Evolutionary conservation across 257 asterid genomes (phyloP).

Genomic region (Handroanthus guayacan): DNA sequence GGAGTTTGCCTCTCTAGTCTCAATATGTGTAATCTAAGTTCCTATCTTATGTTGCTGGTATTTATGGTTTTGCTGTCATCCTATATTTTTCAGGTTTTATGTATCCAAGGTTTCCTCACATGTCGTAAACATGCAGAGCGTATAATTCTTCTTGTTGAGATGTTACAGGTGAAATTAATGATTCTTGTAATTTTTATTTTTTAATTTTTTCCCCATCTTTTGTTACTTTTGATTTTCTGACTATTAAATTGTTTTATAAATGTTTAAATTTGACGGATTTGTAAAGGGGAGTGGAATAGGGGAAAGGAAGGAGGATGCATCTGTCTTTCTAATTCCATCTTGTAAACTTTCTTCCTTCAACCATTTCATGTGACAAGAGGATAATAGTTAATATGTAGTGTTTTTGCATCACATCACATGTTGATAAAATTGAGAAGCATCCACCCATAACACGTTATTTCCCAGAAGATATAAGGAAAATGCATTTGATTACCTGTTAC

Average conservation of each 20-base stretch:
- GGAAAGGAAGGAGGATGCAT: not conserved
- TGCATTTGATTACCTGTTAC: not conserved
- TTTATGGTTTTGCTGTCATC: not conserved
- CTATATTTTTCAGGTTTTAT: conserved; percentile 44
- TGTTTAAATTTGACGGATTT: conserved; percentile 3
- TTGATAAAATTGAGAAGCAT: not conserved
- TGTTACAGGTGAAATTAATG: conserved; percentile 66
- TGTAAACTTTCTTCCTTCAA: conserved; percentile 20
- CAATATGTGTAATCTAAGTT: not conserved
- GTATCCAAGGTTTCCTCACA: conserved; percentile 84
- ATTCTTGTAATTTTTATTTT: not conserved
- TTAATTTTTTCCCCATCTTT: not conserved
- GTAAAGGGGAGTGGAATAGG: not conserved
- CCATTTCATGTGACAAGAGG: not conserved
- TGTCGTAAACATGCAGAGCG: conserved; percentile 86
- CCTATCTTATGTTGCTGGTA: not conserved
- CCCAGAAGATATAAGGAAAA: not conserved
- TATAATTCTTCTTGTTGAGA: conserved; percentile 82
- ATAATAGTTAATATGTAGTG: conserved; percentile 21
- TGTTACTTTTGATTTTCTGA: not conserved
- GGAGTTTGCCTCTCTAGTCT: conserved; percentile 4
- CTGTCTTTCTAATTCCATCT: conserved; percentile 11
- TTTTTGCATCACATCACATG: not conserved
- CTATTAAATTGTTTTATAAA: conserved; percentile 8
- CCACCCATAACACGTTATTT: too few species aligned